phyloP scores from a whole-genome alignment of 768 basidiomycete species.

The Clitopilus passeckerianus region DNA sequence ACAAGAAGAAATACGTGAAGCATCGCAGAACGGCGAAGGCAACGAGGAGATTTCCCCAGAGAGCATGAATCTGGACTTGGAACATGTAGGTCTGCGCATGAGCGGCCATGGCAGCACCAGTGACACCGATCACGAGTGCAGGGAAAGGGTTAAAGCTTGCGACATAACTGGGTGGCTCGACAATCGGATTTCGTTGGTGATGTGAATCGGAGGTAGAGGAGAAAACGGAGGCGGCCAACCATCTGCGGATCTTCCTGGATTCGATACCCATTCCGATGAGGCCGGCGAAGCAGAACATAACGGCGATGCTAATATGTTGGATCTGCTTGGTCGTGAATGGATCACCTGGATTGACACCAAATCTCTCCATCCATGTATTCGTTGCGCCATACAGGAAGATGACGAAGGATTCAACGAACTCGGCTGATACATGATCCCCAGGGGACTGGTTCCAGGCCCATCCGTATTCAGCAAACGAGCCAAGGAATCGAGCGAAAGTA shows the following conservation, averaged over 20 bases:
- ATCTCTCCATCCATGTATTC: conserved; percentile 97
- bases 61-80: conserved; percentile 84
- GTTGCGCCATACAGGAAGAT: conserved; percentile 88
- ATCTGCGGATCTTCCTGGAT: conserved; percentile 63
- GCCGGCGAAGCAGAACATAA: conserved; percentile 96
- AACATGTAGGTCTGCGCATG: conserved; percentile 91
- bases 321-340: conserved; percentile 89
- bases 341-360: conserved; percentile 75
- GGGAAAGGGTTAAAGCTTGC: conserved; percentile 90
- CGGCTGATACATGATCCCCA: conserved; percentile 50
- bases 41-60: conserved; percentile 88
- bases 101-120: conserved; percentile 90
- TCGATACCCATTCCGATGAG: conserved; percentile 87
- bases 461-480: conserved; percentile 78
- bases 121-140: conserved; percentile 89
- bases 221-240: conserved; percentile 61
- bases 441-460: conserved; percentile 94
- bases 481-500: conserved; percentile 92
- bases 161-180: conserved; percentile 68
- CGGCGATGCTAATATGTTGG: conserved; percentile 93
- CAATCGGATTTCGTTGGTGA: conserved; percentile 35
- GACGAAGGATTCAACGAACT: conserved; percentile 72
- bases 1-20: conserved; percentile 92
- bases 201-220: conserved; percentile 20
- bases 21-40: conserved; percentile 77